Percentiles rank a stretch among this genome's conserved stretches.
Conservation (phyloP, 768 basidiomycete species). For the Chlorophyllum brunneum region DNA sequence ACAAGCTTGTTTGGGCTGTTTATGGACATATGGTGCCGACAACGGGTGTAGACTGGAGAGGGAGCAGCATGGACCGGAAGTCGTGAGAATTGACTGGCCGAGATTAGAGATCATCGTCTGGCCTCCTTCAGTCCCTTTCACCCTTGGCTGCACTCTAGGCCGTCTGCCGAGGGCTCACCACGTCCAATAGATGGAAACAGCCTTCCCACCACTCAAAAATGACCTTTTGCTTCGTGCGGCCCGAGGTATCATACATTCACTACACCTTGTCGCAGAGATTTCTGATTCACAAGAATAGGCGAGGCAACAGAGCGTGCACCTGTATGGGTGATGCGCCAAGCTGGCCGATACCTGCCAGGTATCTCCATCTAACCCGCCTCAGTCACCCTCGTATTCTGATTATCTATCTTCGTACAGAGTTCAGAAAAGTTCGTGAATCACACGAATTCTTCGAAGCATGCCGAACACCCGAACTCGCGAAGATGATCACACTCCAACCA, state of each 20-base stretch:
- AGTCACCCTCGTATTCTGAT: slow-evolving; percentile 2
- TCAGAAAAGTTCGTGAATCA: slow-evolving; percentile 76
- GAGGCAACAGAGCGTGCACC: slow-evolving; percentile 88
- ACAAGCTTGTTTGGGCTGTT: slow-evolving; percentile 58
- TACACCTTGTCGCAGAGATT: neutral
- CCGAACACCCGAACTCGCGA: slow-evolving; percentile 85
- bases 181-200: slow-evolving; percentile 28
- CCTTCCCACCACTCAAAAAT: slow-evolving; percentile 77
- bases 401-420: slow-evolving; percentile 52
- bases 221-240: slow-evolving; percentile 90
- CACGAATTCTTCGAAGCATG: slow-evolving; percentile 97
- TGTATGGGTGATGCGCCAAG: slow-evolving; percentile 99
- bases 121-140: no score
- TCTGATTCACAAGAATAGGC: slow-evolving; percentile 38
- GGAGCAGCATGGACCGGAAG: neutral
- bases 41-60: neutral
- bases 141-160: no score
- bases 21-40: slow-evolving; percentile 37
- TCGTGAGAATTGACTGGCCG: neutral
- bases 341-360: slow-evolving; percentile 94
- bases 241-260: slow-evolving; percentile 44
- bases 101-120: no score
- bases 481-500: slow-evolving; percentile 89
- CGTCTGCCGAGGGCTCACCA: neutral
- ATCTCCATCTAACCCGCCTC: slow-evolving; percentile 18